phyloP scores from a whole-genome alignment of 2,329 filamentous ascomycete genomes.

The Calonectria naviculata region DNA sequence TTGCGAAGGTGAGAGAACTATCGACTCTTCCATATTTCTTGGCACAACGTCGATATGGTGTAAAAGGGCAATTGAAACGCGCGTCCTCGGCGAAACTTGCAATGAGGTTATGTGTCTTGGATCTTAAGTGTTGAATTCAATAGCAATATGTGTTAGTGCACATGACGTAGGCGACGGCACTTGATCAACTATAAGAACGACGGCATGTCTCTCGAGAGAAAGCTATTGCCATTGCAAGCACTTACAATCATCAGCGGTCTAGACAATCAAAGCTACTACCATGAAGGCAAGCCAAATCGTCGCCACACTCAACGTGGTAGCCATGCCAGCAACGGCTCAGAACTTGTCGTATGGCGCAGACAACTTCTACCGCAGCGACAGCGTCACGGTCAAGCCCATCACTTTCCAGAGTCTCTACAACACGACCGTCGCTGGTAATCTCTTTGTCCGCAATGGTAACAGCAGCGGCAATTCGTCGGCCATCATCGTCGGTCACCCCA shows the following conservation, averaged over 20 bases:
- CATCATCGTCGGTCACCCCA: slow-evolving; percentile 42
- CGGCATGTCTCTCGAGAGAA: not conserved
- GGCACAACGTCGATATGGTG: not conserved
- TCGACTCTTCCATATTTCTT: not conserved
- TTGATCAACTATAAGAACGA: not conserved
- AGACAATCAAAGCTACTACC: no score
- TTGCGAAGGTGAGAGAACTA: not conserved
- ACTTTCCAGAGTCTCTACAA: slow-evolving; percentile 1
- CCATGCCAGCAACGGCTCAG: slow-evolving; percentile 11
- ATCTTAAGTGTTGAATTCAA: not conserved
- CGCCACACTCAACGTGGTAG: no score
- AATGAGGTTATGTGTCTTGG: not conserved
- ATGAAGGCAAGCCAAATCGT: no score
- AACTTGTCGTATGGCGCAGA: slow-evolving; percentile 14
- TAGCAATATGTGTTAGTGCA: not conserved
- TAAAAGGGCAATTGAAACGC: not conserved
- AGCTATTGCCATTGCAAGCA: not conserved
- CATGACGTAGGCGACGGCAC: not conserved
- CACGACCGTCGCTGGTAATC: not conserved
- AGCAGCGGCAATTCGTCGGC: slow-evolving; percentile 20
- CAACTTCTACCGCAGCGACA: slow-evolving; percentile 16
- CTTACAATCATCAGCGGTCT: no score
- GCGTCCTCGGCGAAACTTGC: not conserved
- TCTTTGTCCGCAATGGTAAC: slow-evolving; percentile 4
- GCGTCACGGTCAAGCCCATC: not conserved